phyloP scores from a whole-genome alignment of 2,329 filamentous ascomycete genomes.

The Plenodomus tracheiphilus region DNA sequence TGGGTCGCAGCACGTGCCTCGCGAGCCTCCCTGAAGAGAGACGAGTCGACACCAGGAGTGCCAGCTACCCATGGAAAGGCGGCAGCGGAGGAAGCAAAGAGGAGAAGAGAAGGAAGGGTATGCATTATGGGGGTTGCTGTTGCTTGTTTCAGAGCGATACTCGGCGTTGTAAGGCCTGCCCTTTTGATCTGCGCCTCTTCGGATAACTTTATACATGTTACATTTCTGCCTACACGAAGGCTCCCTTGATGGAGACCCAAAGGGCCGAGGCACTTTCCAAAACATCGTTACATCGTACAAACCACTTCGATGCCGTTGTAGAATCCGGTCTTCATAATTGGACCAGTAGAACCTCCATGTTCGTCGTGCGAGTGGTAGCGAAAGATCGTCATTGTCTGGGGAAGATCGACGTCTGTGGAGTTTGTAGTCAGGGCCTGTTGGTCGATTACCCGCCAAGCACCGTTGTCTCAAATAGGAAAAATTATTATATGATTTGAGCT shows the following conservation, averaged over 20 bases:
- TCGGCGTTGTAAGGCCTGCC: background rate
- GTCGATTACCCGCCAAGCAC: background rate
- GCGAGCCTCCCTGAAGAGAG: slow-evolving; percentile 12
- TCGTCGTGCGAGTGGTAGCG: background rate
- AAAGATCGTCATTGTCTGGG: slow-evolving; percentile 2
- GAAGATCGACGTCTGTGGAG: slow-evolving; percentile 1
- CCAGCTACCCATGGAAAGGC: slow-evolving; percentile 25
- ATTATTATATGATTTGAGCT: background rate
- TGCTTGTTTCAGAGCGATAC: too few species aligned
- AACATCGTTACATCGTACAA: background rate
- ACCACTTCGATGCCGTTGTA: background rate
- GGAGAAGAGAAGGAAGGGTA: slow-evolving; percentile 17
- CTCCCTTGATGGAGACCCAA: background rate
- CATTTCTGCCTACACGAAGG: background rate
- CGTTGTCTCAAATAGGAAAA: background rate
- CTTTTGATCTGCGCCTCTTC: background rate
- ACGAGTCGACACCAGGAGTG: slow-evolving; percentile 22
- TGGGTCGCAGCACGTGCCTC: background rate
- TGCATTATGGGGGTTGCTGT: slow-evolving; percentile 13
- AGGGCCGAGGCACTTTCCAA: background rate
- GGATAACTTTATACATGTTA: background rate
- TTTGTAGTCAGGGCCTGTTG: background rate
- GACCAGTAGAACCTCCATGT: background rate
- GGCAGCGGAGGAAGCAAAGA: slow-evolving; percentile 17
- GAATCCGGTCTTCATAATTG: slow-evolving; percentile 2